Evolutionary conservation across 2,329 filamentous ascomycete genomes (phyloP).

Genomic region (Paracorniculantispora psalliotae): DNA sequence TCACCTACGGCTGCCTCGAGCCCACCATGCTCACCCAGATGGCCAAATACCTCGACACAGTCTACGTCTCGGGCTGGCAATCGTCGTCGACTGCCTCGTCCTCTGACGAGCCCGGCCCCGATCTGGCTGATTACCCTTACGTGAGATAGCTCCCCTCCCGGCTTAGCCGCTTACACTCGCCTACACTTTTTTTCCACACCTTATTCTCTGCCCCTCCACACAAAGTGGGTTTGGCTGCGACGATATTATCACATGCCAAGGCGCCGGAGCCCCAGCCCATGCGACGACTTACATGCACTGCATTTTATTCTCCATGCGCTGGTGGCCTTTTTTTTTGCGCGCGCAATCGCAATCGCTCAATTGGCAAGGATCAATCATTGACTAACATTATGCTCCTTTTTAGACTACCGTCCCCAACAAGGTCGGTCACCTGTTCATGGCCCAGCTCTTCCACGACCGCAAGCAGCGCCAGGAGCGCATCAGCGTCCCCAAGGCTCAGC

Average conservation of each 20-base stretch:
- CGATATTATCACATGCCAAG: constrained; percentile 15
- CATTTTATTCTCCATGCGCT: background rate
- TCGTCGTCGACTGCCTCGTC: constrained; percentile 93
- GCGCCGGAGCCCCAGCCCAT: background rate
- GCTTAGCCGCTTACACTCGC: constrained; percentile 10
- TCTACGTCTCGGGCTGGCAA: constrained; percentile 99
- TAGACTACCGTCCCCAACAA: constrained; percentile 98
- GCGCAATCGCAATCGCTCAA: too few species aligned
- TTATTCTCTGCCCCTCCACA: constrained; percentile 11
- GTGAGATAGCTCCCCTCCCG: constrained; percentile 36
- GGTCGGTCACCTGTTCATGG: constrained; percentile 95
- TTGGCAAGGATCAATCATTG: too few species aligned
- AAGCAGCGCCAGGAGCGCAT: constrained; percentile 97
- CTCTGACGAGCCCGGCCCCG: constrained; percentile 92
- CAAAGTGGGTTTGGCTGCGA: constrained; percentile 11
- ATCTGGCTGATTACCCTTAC: constrained; percentile 96
- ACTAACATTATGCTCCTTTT: background rate
- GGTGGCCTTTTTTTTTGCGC: too few species aligned
- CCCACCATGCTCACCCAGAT: constrained; percentile 99
- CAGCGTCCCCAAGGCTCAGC: constrained; percentile 66
- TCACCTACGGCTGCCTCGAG: constrained; percentile 95
- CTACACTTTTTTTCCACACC: constrained; percentile 4
- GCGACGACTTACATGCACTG: background rate
- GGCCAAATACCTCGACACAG: constrained; percentile 97
- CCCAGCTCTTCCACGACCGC: constrained; percentile 98